These are phyloP conservation scores for Ophiostoma quercus DNA, from an alignment of 2,329 filamentous ascomycete species.

Conservation along the genomic window DNA sequence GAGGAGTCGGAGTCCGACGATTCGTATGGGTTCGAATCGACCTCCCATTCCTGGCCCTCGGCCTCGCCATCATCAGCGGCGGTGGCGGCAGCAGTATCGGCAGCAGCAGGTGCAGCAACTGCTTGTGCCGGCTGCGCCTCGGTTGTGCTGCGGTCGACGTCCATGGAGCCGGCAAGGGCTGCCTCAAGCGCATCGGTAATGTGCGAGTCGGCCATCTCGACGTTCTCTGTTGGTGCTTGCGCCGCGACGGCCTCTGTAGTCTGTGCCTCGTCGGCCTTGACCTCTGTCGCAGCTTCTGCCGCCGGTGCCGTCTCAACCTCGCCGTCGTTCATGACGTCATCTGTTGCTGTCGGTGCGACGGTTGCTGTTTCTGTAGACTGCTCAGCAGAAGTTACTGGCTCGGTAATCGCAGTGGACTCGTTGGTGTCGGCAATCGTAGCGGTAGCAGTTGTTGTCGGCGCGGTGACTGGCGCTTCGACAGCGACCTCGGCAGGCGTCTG, in stretches of 20 bases:
- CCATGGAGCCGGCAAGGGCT: constrained; percentile 28
- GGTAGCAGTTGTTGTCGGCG: neutral
- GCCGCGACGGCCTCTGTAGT: neutral
- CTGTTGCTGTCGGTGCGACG: neutral
- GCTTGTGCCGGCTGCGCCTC: neutral
- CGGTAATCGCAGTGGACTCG: neutral
- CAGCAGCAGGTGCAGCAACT: neutral
- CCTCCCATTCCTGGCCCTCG: constrained; percentile 64
- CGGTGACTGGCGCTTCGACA: neutral
- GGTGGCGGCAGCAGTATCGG: neutral
- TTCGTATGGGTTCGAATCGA: constrained; percentile 70
- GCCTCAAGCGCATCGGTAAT: constrained; percentile 31
- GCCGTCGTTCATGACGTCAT: constrained; percentile 23
- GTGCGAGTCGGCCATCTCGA: constrained; percentile 19
- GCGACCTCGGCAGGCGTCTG: neutral
- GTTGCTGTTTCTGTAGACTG: neutral
- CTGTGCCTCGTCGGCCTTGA: neutral
- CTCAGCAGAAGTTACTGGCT: neutral
- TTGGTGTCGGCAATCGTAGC: neutral
- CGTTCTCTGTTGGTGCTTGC: constrained; percentile 1
- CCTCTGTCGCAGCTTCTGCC: neutral
- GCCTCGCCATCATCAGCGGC: neutral
- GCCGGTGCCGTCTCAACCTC: neutral
- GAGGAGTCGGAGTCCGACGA: constrained; percentile 41
- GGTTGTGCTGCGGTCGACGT: constrained; percentile 19